Evolutionary conservation across 495 filamentous ascomycete species (phyloP), one percentile per base, ranked within the genome.

Genomic region (Chaetomium cochliodes): DNA sequence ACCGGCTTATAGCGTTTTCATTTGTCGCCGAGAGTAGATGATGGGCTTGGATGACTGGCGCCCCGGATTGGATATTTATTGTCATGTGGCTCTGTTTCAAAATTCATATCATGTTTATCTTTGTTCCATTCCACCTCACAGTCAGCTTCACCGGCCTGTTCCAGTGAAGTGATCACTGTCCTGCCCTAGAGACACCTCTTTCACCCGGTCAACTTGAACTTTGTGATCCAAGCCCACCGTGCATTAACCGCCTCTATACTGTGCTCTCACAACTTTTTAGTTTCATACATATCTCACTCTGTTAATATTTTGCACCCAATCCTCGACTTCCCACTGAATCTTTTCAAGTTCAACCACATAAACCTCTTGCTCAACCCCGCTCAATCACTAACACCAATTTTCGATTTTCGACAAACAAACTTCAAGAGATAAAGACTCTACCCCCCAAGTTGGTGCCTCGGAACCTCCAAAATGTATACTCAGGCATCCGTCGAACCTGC

Each of bases 391-490:
- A 3, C 2, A 47, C 44, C 16, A 47, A n/a, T n/a, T n/a, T n/a
- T n/a, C n/a, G n/a, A 16, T n/a, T 47, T 20, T 18, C 44, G 20
- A 18, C n/a, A 6, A 18, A 18, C 7, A 2, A 18, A 47, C 16
- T 6, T 20, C n/a, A 22, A 41, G 39, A 47, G 18, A 6, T 18
- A 47, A 12, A 13, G 42, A 3, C 9, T 6, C n/a, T 47, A 5
- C n/a, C 18, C 5, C 12, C 44, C 44, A 7, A 18, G 18, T 4
- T 0, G 5, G 18, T 47, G 16, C 15, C 16, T 47, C 0, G 16
- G 5, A 20, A 11, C 8, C 25, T 20, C 0, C 30, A 50, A 23
- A 39, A 76, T 78, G 74, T 63, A 74, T 18, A 61, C 3, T 70
- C 73, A 0, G 26, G 69, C 0, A 39, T 60, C 16, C 53, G 30